phyloP scores from a whole-genome alignment of 2,329 filamentous ascomycete species.

The Colletotrichum tanaceti region DNA sequence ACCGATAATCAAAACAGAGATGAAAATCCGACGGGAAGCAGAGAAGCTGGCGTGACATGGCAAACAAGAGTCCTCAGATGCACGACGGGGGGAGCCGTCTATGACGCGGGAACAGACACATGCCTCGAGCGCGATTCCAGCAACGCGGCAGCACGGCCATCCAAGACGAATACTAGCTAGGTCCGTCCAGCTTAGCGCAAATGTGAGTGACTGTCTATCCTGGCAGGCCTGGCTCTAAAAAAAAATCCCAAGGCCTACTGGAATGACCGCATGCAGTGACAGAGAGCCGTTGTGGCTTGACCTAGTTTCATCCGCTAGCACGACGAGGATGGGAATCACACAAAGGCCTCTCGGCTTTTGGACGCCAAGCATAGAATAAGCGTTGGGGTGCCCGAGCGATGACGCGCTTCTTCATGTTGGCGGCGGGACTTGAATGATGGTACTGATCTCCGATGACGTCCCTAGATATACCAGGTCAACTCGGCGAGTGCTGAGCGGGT shows the following conservation, averaged over 20 bases:
- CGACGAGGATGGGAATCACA: neutral
- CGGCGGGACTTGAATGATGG: neutral
- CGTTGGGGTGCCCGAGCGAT: neutral
- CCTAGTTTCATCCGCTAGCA: neutral
- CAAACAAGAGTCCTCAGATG: neutral
- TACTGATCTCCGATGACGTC: neutral
- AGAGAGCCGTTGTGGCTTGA: conserved; percentile 27
- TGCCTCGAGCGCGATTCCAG: conserved; percentile 5
- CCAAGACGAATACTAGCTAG: neutral
- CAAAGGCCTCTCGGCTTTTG: neutral
- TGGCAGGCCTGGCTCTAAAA: too few species aligned
- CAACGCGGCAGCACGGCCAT: conserved; percentile 8
- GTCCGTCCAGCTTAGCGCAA: neutral
- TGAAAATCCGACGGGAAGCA: neutral
- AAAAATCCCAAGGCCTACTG: neutral
- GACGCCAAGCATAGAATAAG: neutral
- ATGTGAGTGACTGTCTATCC: neutral
- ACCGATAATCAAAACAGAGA: neutral
- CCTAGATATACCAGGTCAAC: neutral
- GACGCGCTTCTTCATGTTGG: neutral
- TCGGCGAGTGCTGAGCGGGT: too few species aligned
- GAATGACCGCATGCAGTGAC: neutral
- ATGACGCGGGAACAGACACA: neutral
- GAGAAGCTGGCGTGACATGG: neutral
- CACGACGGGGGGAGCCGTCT: neutral